These are phyloP conservation scores for Pseudocercospora fuligena DNA, from an alignment of 2,329 filamentous ascomycete species.

Conservation along the genomic window DNA sequence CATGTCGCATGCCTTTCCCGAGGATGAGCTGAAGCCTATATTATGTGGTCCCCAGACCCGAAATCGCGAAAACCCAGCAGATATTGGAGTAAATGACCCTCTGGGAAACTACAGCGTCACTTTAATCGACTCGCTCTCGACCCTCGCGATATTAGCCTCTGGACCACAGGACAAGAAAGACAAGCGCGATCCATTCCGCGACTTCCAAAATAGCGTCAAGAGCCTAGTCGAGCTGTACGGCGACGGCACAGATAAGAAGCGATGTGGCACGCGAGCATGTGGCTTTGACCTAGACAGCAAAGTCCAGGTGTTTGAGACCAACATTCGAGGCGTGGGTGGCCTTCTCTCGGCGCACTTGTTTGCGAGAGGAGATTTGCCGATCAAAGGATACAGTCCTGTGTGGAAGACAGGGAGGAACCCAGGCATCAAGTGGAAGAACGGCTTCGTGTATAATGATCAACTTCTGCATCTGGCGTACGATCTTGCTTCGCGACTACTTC, in stretches of 20 bases:
- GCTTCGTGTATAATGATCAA: constrained; percentile 85
- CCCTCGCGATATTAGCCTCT: constrained; percentile 88
- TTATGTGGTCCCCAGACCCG: constrained; percentile 83
- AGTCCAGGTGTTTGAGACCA: constrained; percentile 97
- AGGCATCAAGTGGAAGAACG: constrained; percentile 52
- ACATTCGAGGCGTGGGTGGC: constrained; percentile 90
- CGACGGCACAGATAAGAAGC: constrained; percentile 72
- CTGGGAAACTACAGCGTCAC: constrained; percentile 97
- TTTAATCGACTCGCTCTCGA: constrained; percentile 91
- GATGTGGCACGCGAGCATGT: constrained; percentile 71
- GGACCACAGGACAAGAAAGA: constrained; percentile 60
- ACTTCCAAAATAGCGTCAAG: constrained; percentile 79
- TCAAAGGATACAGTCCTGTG: constrained; percentile 71
- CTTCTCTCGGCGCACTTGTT: constrained; percentile 93
- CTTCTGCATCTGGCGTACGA: constrained; percentile 87
- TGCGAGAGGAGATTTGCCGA: constrained; percentile 86
- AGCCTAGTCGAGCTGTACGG: constrained; percentile 82
- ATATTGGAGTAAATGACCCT: constrained; percentile 91
- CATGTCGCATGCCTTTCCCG: constrained; percentile 90
- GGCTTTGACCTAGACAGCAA: constrained; percentile 97
- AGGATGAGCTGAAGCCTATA: constrained; percentile 90
- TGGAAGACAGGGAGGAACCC: constrained; percentile 41
- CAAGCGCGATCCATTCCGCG: constrained; percentile 40
- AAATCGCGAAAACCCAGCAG: constrained; percentile 76
- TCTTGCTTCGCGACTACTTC: constrained; percentile 79